A percentile compares a stretch with the other conserved stretches of the same genome.
Conservation (phyloP, 805 yeast species). For the Grigorovia humatica region DNA sequence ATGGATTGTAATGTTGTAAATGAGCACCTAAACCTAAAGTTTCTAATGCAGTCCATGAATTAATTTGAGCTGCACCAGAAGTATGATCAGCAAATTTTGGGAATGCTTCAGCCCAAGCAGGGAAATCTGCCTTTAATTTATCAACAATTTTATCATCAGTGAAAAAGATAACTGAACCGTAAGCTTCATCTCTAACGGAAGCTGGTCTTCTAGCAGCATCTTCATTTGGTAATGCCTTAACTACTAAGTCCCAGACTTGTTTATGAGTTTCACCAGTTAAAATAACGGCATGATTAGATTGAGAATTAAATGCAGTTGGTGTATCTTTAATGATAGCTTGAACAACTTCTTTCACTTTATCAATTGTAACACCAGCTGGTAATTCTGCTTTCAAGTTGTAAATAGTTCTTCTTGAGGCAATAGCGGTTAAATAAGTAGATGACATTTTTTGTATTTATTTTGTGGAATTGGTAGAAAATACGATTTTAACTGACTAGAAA, state of each 20-base stretch:
- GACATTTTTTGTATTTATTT: background rate
- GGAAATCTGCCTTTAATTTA: constrained; percentile 33
- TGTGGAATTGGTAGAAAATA: background rate
- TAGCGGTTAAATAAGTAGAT: constrained; percentile 22
- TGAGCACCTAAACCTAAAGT: constrained; percentile 39
- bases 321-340: constrained; percentile 36
- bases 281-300: constrained; percentile 39
- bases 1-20: constrained; percentile 43
- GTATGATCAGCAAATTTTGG: constrained; percentile 39
- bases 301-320: constrained; percentile 46
- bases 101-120: constrained; percentile 36
- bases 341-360: constrained; percentile 33
- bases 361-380: constrained; percentile 32
- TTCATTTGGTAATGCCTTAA: constrained; percentile 30
- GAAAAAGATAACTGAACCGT: constrained; percentile 41
- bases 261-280: constrained; percentile 37
- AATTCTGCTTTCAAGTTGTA: constrained; percentile 37
- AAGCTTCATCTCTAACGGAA: constrained; percentile 36
- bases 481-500: too few species aligned
- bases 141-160: constrained; percentile 35
- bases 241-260: constrained; percentile 36
- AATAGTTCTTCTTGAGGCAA: constrained; percentile 37
- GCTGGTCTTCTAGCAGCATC: constrained; percentile 33
- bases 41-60: constrained; percentile 39
- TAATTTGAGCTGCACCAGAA: constrained; percentile 41